Base-by-base conservation (phyloP, 371 early-diverging fungal genomes). In the Mortierella sp. region DNA sequence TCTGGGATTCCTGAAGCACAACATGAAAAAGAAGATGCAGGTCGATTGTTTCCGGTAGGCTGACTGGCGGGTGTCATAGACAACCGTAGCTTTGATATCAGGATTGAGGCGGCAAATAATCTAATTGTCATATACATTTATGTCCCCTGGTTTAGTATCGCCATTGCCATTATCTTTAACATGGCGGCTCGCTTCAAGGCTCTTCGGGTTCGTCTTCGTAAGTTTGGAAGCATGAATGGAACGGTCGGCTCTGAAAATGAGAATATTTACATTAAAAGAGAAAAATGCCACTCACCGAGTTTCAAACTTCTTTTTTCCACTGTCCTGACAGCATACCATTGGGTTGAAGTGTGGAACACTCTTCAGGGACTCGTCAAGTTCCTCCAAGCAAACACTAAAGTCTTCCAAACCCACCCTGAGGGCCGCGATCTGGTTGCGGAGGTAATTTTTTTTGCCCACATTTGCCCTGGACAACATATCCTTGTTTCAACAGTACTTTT, bases 1-100 rank as follows among this genome's bases (percentile, higher is more conserved):
- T 31, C 70, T 91, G 0, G 80, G 89, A n/a, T 91, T 90, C 69
- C 67, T 91, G n/a, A 90, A 90, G 64, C 90, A 91, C 78, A 91
- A 90, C 64, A 88, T 91, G 79, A 86, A 89, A 28, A 92, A 92
- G 71, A 92, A 90, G 59, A 80, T 92, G 50, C 90, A 90, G 67
- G 55, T 92, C 34, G 82, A 85, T n/a, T 87, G 87, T 11, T 91
- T 89, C 72, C 90, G 83, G 92, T 91, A 88, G 88, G 80, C 0
- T 0, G 3, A 31, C 48, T 34, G 5, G 4, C 11, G 11, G 34
- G 10, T 37, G 14, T 21, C 4, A n/a, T 21, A 37, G 37, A 8
- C 37, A 34, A 2, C 8, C 21, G 4, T 37, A 9, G 48, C 50
- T 40, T 28, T 21, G 40, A 4, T 40, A 1, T 67, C 21, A 67